phyloP scores from a whole-genome alignment of 495 filamentous ascomycete genomes.

The Xylaria palmicola region DNA sequence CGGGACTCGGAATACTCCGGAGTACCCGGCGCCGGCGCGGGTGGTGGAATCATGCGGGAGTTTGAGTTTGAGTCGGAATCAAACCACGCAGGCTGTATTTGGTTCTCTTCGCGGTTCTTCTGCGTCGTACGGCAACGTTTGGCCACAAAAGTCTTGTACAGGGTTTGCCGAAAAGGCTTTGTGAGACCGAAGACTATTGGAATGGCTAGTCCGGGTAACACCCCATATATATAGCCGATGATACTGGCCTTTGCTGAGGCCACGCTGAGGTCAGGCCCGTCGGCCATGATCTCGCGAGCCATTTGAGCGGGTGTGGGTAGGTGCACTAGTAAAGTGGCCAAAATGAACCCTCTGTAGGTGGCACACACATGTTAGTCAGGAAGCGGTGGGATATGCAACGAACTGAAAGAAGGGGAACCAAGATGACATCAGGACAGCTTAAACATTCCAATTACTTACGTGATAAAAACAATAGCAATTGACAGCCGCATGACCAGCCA shows the following conservation, averaged over 20 bases:
- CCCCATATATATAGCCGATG: constrained; percentile 20
- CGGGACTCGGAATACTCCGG: background rate
- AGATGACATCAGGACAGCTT: background rate
- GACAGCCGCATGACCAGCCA: constrained; percentile 12
- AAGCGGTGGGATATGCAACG: background rate
- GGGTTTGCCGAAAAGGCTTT: constrained; percentile 14
- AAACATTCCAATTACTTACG: no score
- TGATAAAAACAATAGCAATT: constrained; percentile 6
- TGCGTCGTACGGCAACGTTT: background rate
- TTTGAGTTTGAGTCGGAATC: background rate
- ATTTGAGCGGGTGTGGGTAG: background rate
- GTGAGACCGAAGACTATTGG: constrained; percentile 21
- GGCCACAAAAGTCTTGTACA: constrained; percentile 16
- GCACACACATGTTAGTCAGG: background rate
- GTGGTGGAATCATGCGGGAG: background rate
- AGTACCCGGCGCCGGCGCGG: background rate
- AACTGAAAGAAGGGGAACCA: background rate
- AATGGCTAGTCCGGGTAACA: constrained; percentile 22
- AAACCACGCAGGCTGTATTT: background rate
- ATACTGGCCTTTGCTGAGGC: constrained; percentile 15
- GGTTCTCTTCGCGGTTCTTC: background rate
- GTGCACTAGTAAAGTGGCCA: constrained; percentile 6
- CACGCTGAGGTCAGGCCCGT: constrained; percentile 9
- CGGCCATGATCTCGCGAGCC: background rate
- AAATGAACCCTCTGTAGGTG: constrained; percentile 6